phyloP scores from a whole-genome alignment of 257 asterid species.

The Plantago elongata region DNA sequence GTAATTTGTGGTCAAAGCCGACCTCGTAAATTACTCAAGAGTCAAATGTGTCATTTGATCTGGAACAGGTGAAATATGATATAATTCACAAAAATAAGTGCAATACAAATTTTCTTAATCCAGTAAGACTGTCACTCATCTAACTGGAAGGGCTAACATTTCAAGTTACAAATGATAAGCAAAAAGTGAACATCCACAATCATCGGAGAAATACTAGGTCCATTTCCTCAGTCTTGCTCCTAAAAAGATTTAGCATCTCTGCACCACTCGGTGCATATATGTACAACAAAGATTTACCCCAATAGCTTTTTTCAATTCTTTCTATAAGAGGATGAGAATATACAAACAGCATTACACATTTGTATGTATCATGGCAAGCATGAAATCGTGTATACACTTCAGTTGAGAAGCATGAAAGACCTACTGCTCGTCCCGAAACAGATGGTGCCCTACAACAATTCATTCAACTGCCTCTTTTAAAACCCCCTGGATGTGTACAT shows the following conservation, averaged over 20 bases:
- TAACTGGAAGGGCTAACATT: not conserved
- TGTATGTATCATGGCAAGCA: not conserved
- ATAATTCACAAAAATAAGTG: too few relatives aligned
- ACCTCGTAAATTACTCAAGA: too few relatives aligned
- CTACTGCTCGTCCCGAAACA: slow-evolving; percentile 5
- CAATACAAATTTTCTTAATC: too few relatives aligned
- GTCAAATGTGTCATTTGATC: too few relatives aligned
- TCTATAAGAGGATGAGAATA: not conserved
- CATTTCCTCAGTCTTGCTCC: slow-evolving; percentile 9
- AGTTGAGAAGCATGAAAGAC: slow-evolving; percentile 2
- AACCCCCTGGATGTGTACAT: not conserved
- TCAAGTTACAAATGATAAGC: not conserved
- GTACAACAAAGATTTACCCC: not conserved
- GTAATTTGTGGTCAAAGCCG: too few relatives aligned
- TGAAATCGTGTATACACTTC: not conserved
- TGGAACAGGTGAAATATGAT: too few relatives aligned
- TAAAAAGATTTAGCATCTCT: not conserved
- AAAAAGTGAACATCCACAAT: not conserved
- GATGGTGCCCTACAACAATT: slow-evolving; percentile 10
- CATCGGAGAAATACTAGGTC: slow-evolving; percentile 12
- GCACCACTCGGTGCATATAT: not conserved
- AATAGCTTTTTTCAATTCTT: slow-evolving; percentile 1
- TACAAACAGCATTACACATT: slow-evolving; percentile 5
- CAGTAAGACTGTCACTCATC: slow-evolving; percentile 2
- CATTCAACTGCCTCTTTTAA: slow-evolving; percentile 3